These are phyloP conservation scores for Oehlia diaphana DNA, from an alignment of 192 early-diverging fungal species.

Conservation along the genomic window DNA sequence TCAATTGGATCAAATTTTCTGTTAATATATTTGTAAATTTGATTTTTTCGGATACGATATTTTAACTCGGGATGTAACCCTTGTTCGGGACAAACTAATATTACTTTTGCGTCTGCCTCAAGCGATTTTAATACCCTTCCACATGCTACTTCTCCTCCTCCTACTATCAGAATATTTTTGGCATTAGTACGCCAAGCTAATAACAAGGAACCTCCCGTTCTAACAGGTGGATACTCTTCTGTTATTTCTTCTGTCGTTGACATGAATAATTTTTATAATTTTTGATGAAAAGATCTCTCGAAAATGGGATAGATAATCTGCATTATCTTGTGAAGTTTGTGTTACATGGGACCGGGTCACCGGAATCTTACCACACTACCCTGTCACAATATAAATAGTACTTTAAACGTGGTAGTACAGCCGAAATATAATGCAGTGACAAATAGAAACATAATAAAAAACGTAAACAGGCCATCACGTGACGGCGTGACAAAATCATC, in stretches of 20 bases:
- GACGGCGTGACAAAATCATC: too few relatives aligned
- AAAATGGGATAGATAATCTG: too few relatives aligned
- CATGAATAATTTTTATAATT: not conserved
- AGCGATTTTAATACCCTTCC: conserved; percentile 79
- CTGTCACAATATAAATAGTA: too few relatives aligned
- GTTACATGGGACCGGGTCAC: too few relatives aligned
- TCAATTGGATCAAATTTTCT: conserved; percentile 54
- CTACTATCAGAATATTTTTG: conserved; percentile 85
- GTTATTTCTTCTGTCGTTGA: not conserved
- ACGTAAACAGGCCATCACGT: too few relatives aligned
- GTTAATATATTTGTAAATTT: conserved; percentile 56
- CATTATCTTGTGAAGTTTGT: too few relatives aligned
- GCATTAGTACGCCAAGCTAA: conserved; percentile 77
- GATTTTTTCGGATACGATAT: conserved; percentile 54
- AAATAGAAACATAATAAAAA: too few relatives aligned
- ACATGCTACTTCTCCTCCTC: conserved; percentile 83
- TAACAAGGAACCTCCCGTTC: conserved; percentile 76
- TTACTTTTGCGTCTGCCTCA: conserved; percentile 78
- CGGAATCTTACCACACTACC: too few relatives aligned
- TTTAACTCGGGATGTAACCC: conserved; percentile 67
- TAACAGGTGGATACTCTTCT: conserved; percentile 36
- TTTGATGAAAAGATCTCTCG: too few relatives aligned
- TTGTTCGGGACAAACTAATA: conserved; percentile 67
- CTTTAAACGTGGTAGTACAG: too few relatives aligned
- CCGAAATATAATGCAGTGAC: too few relatives aligned